Conservation (phyloP, 2,329 filamentous ascomycete species). For the Sporothrix dimorphospora region DNA sequence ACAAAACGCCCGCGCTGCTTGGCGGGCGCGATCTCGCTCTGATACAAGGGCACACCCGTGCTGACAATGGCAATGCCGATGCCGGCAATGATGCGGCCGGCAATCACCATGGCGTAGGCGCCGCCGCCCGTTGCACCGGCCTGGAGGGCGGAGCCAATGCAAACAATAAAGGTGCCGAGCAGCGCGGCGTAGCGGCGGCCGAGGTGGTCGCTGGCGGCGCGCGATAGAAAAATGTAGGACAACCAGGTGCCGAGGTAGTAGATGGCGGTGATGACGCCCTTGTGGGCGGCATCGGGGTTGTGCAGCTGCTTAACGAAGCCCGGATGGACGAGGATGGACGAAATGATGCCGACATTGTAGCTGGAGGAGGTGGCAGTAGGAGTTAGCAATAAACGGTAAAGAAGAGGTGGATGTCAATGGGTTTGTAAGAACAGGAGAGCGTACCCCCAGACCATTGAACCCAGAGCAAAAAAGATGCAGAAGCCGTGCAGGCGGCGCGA, state of each 20-base stretch:
- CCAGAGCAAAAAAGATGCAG: constrained; percentile 58
- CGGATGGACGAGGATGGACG: constrained; percentile 58
- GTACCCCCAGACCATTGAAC: constrained; percentile 60
- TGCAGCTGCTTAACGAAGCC: constrained; percentile 55
- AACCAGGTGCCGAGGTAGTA: constrained; percentile 62
- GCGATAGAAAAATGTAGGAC: constrained; percentile 59
- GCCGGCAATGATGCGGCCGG: constrained; percentile 56
- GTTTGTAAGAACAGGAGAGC: constrained; percentile 28
- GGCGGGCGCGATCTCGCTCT: constrained; percentile 60
- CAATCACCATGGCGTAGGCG: constrained; percentile 53
- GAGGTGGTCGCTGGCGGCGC: constrained; percentile 53
- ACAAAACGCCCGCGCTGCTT: constrained; percentile 58
- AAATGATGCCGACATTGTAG: constrained; percentile 62
- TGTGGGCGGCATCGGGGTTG: constrained; percentile 49
- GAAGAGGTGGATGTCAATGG: neutral
- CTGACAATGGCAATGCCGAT: constrained; percentile 59
- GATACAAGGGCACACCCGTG: constrained; percentile 61
- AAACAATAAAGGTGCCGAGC: constrained; percentile 50
- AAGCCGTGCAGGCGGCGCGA: constrained; percentile 49
- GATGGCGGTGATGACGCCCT: constrained; percentile 57
- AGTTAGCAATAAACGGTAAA: neutral
- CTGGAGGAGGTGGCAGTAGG: constrained; percentile 39
- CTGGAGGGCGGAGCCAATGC: constrained; percentile 54
- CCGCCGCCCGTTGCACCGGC: constrained; percentile 46
- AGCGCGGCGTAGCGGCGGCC: constrained; percentile 57